These are phyloP conservation scores for Amanita subjunquillea DNA, from an alignment of 768 basidiomycete genomes.

Conservation along the genomic window DNA sequence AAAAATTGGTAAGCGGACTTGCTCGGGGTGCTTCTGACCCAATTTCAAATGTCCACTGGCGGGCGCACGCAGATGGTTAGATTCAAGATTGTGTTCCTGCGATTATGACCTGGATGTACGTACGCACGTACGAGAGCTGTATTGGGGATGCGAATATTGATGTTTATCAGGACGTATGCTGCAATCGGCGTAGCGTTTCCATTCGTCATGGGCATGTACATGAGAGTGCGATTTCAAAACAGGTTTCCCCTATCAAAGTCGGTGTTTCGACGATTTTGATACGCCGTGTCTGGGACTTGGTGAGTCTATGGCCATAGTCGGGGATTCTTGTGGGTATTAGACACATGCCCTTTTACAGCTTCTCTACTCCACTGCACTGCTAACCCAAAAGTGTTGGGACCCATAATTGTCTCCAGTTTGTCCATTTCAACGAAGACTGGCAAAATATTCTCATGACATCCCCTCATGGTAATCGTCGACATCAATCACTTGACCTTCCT, in stretches of 20 bases:
- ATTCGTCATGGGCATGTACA: neutral
- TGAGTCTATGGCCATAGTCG: neutral
- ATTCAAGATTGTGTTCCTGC: neutral
- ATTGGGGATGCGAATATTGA: neutral
- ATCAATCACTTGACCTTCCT: conserved; percentile 2
- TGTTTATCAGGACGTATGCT: neutral
- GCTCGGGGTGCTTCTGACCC: neutral
- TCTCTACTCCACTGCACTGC: neutral
- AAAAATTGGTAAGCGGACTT: neutral
- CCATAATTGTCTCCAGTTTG: neutral
- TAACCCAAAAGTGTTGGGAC: neutral
- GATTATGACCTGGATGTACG: neutral
- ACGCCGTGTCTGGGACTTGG: neutral
- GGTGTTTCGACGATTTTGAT: neutral
- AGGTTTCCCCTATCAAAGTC: neutral
- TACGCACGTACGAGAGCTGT: neutral
- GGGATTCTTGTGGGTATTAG: neutral
- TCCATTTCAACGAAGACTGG: neutral
- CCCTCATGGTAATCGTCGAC: neutral
- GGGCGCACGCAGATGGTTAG: neutral
- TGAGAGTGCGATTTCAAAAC: neutral
- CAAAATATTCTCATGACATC: neutral
- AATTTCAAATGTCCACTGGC: neutral
- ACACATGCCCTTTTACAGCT: neutral
- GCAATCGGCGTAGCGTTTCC: neutral